Percentiles rank a stretch among this genome's conserved stretches.
Evolutionary conservation across 176 grass and related monocot genomes (phyloP).

Genomic region (Bothriochloa decipiens): DNA sequence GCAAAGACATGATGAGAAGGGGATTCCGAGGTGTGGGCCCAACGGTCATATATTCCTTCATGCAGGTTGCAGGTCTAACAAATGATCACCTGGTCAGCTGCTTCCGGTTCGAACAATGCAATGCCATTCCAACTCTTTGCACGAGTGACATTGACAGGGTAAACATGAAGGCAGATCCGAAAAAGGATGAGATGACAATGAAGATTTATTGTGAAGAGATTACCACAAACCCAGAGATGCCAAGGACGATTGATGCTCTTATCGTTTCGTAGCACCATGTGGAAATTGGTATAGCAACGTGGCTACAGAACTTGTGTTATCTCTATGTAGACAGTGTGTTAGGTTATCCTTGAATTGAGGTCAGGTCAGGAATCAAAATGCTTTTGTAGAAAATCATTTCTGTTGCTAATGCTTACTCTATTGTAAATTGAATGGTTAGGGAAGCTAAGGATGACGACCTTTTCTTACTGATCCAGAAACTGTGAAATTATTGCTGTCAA

Average conservation of each 20-base stretch:
- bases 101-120: conserved; percentile 78
- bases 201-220: conserved; percentile 34
- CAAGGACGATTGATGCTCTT: conserved; percentile 40
- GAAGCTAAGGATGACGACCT: background rate
- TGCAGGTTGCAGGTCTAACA: conserved; percentile 88
- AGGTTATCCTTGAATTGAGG: conserved; percentile 13
- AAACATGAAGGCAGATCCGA: conserved; percentile 26
- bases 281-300: conserved; percentile 4
- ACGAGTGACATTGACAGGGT: background rate
- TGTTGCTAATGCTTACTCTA: conserved; percentile 37
- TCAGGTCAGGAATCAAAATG: conserved; percentile 23
- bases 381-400: conserved; percentile 57
- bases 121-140: conserved; percentile 24
- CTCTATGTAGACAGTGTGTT: conserved; percentile 39
- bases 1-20: conserved; percentile 86
- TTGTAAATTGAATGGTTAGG: conserved; percentile 48
- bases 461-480: conserved; percentile 32
- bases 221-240: conserved; percentile 12
- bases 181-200: conserved; percentile 17
- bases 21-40: conserved; percentile 83
- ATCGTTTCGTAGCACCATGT: conserved; percentile 55
- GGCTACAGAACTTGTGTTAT: conserved; percentile 23
- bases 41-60: conserved; percentile 87
- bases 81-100: conserved; percentile 89
- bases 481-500: conserved; percentile 5